These are phyloP conservation scores for Pontederia paniculata DNA, from an alignment of 176 grass and related monocot species.

Conservation along the genomic window DNA sequence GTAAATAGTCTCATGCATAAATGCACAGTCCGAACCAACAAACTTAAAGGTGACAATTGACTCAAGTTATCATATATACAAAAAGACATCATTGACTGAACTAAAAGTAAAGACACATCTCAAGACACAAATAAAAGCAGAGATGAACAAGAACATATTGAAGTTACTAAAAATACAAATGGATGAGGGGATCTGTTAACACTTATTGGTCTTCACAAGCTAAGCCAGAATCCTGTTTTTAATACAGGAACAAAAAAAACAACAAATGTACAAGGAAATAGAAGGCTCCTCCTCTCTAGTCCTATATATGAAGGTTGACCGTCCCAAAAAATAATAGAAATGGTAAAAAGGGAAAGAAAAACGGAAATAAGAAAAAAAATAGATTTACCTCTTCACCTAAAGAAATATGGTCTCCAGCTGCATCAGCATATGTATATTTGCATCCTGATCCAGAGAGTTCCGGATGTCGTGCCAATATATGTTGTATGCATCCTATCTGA, in stretches of 20 bases:
- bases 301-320: background rate
- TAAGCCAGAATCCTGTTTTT: constrained; percentile 2
- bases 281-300: background rate
- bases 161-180: background rate
- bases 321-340: background rate
- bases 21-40: no score
- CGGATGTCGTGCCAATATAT: background rate
- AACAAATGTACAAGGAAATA: background rate
- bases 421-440: background rate
- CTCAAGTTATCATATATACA: no score
- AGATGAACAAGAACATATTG: background rate
- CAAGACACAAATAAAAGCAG: background rate
- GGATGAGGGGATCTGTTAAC: background rate
- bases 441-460: background rate
- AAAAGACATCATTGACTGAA: background rate
- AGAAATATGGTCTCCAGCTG: background rate
- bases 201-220: background rate
- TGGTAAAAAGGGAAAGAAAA: background rate
- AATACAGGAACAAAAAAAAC: background rate
- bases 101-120: background rate
- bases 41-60: no score
- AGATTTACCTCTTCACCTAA: background rate
- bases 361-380: background rate
- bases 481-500: background rate
- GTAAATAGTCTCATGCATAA: no score